Evolutionary conservation across 2,329 filamentous ascomycete species (phyloP).

Genomic region (Botrytis pseudocinerea): DNA sequence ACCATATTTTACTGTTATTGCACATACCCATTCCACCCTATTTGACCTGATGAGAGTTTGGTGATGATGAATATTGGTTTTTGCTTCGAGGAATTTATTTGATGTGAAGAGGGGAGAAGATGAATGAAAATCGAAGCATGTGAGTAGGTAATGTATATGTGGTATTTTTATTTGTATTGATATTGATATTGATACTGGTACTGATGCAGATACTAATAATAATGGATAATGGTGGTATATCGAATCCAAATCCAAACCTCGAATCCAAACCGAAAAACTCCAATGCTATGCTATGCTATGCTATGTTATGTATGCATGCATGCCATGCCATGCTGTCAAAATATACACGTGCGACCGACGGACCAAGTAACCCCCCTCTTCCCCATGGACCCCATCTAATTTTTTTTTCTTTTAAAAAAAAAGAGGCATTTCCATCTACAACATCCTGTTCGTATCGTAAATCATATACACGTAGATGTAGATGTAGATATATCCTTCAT

Average conservation of each 20-base stretch:
- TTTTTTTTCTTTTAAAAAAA: too few relatives aligned
- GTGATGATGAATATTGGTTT: not conserved
- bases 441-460: not conserved
- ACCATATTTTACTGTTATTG: conserved; percentile 3
- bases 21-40: not conserved
- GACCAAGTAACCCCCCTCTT: not conserved
- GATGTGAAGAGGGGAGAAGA: too few relatives aligned
- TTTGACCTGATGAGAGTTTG: not conserved
- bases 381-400: too few relatives aligned
- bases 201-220: not conserved
- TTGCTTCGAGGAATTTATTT: not conserved
- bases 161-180: not conserved
- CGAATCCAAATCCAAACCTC: not conserved
- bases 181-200: not conserved
- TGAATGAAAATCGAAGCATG: not conserved
- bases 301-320: not conserved
- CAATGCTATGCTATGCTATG: conserved; percentile 12
- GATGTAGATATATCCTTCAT: not conserved
- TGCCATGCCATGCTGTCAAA: not conserved
- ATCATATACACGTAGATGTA: not conserved
- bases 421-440: too few relatives aligned
- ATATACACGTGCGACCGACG: not conserved
- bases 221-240: conserved; percentile 7
- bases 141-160: not conserved
- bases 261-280: conserved; percentile 4